Evolutionary conservation across 2,329 filamentous ascomycete species (phyloP).

Genomic region (Ambrosiella xylebori): DNA sequence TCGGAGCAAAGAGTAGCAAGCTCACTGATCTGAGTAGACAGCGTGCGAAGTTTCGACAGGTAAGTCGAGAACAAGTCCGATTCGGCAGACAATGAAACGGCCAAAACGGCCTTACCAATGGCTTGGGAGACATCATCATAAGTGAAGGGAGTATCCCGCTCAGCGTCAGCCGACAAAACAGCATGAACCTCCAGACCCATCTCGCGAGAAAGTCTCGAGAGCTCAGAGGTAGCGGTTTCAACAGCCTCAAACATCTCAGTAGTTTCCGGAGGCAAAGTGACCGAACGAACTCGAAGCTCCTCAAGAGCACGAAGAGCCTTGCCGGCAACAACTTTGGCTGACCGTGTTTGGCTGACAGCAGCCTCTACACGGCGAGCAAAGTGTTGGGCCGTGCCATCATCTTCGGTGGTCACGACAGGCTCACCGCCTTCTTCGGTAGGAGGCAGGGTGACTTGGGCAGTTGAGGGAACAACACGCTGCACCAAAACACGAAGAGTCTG

Average conservation of each 20-base stretch:
- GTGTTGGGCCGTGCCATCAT: slow-evolving; percentile 49
- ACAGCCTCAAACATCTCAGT: slow-evolving; percentile 52
- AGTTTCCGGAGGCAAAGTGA: slow-evolving; percentile 54
- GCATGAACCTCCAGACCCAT: slow-evolving; percentile 49
- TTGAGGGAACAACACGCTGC: slow-evolving; percentile 34
- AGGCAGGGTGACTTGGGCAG: neutral
- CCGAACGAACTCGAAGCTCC: slow-evolving; percentile 57
- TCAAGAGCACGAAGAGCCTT: slow-evolving; percentile 63
- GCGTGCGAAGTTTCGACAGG: slow-evolving; percentile 44
- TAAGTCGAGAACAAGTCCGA: slow-evolving; percentile 55
- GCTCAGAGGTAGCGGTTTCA: slow-evolving; percentile 44
- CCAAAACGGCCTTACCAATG: slow-evolving; percentile 35
- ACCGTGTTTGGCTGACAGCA: slow-evolving; percentile 58
- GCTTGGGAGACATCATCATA: slow-evolving; percentile 47
- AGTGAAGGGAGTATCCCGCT: slow-evolving; percentile 47
- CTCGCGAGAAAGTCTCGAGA: slow-evolving; percentile 48
- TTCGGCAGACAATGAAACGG: slow-evolving; percentile 32
- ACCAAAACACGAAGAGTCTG: slow-evolving; percentile 47
- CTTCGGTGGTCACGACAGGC: slow-evolving; percentile 17
- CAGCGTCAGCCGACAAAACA: slow-evolving; percentile 51
- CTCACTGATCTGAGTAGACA: slow-evolving; percentile 49
- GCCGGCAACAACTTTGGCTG: slow-evolving; percentile 64
- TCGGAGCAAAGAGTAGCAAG: slow-evolving; percentile 54
- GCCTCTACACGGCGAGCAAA: slow-evolving; percentile 55
- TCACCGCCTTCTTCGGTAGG: slow-evolving; percentile 7